Base-by-base conservation (phyloP, 805 yeast genomes). In the Myxozyma geophila region DNA sequence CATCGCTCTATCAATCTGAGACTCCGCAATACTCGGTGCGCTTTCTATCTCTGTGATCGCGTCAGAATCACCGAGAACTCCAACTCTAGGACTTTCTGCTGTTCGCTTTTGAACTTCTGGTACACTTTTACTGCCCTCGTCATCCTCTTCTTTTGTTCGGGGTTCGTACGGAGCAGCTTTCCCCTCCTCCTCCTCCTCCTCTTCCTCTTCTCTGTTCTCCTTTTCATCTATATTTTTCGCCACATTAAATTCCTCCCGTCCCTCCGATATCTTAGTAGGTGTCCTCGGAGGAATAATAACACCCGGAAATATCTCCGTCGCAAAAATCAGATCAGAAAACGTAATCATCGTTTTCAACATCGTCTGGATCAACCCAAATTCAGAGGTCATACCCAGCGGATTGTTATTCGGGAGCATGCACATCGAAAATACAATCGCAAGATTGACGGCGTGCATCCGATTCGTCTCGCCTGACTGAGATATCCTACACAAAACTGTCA, bases 381-480 rank as follows among this genome's bases (percentile, higher is more conserved):
- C 82, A 10, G 83, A 75, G 15, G 85, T 83, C 77, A 82, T 82
- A 15, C 72, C 64, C 8, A 75, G 70, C 1, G 70, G 28, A 28
- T 69, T 67, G 28, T 63, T 60, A 21, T 58, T 53, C 19, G 70
- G 60, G 2, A 79, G 78, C 68, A 85, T 74, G 75, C 87, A 83
- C 86, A 85, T 85, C 4, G 87, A 81, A 71, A 93, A 88, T 7
- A 93, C 97, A 60, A 96, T 93, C 4, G 97, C 96, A 71, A 93
- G 77, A 73, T 93, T 93, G 1, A 91, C 87, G 2, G 96, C 85
- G 60, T 88, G 90, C 98, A 93, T 93, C 74, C 87, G 87, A 77
- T 93, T 93, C 53, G 77, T 78, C 10, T 83, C 86, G 51, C 87
- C 86, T 71, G 85, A 86, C 63, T 82, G 82, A 59, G 88, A 86